Base-by-base conservation (phyloP, 495 filamentous ascomycete species). In the Oleoguttula mirabilis region DNA sequence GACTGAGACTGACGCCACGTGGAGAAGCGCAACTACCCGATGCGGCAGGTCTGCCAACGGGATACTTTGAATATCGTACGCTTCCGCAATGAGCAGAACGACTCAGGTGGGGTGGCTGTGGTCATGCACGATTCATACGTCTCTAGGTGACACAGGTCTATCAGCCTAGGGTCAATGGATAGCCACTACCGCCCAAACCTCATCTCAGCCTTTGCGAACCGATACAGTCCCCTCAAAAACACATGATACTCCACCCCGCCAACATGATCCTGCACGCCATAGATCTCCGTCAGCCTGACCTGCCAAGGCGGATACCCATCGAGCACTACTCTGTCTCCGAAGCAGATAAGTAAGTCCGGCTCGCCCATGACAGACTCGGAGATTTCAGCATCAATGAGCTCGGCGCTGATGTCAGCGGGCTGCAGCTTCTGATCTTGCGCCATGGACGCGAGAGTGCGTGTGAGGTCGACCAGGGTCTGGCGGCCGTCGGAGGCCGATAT, bases 231-330 rank as follows among this genome's bases (percentile, higher is more conserved):
- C 30, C 81, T 64, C 38, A 94, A 71, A 55, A 96, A 98, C 8
- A 92, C 80, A 56, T 94, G 88, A 60, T 98, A 98, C 39, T 83
- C 87, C 12, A 96, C 88, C 0, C 49, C 49, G 21, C 76, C 77
- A 22, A 71, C 63, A 58, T 82, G 79, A 51, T 86, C 81, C 45
- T 67, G 69, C 12, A 79, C 66, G 51, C 80, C 71, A 58, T 63
- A 94, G 45, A 98, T 95, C 70, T 98, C 90, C 1, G 88, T 95
- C 47, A 98, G 63, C 25, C 90, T 70, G 34, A 95, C 70, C 60
- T 94, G 90, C 90, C 90, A 98, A 1, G 90, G 90, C 20, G 90
- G 90, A 61, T 95, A 98, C 6, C 88, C 88, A 39, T 84, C 79
- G 33, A 98, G 64, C 51, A 80, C 76, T 39, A 95, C 71, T 43